phyloP scores from a whole-genome alignment of 78 protist species.

The slime mould (Dictyostelium discoideum) region dicty_2.7 NC_007088.5:4263501-4264000 shows the following conservation, averaged over 20 bases:
- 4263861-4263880: slow-evolving; percentile 14
- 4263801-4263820: slow-evolving; percentile 18
- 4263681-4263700: not conserved
- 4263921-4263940: slow-evolving; percentile 48
- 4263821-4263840: slow-evolving; percentile 8
- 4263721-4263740: slow-evolving; percentile 16
- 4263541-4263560: not conserved
- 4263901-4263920: slow-evolving; percentile 31
- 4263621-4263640: not conserved
- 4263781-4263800: not conserved
- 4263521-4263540: slow-evolving; percentile 28
- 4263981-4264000: not conserved
- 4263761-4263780: not conserved
- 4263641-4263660: not conserved
- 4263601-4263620: not conserved
- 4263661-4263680: slow-evolving; percentile 5
- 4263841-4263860: slow-evolving; percentile 2
- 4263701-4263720: not conserved
- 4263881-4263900: slow-evolving; percentile 39
- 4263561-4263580: not conserved
- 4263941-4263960: slow-evolving; percentile 43
- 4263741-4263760: not conserved
- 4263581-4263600: not conserved
- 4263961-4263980: slow-evolving; percentile 69
- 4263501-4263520: slow-evolving; percentile 59